Conservation (phyloP, 1,284 basidiomycete species). For the Neonothopanus nambi region DNA sequence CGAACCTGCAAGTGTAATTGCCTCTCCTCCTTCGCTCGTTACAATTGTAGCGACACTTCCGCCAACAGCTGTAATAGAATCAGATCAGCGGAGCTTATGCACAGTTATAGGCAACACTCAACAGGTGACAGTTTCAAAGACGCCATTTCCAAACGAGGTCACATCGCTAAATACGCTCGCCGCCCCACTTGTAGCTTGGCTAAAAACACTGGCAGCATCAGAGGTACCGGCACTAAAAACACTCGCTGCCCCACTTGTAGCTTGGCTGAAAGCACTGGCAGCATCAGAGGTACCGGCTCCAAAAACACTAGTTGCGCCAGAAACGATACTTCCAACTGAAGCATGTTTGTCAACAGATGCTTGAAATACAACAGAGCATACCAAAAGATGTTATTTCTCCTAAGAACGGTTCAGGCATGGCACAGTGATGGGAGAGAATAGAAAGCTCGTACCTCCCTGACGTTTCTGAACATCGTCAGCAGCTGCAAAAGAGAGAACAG, state of each 20-base stretch:
- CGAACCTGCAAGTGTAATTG: slow-evolving; percentile 39
- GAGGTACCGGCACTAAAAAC: neutral
- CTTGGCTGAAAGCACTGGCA: slow-evolving; percentile 1
- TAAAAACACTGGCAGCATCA: neutral
- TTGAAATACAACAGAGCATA: neutral
- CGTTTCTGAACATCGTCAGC: slow-evolving; percentile 25
- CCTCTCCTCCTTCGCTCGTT: slow-evolving; percentile 41
- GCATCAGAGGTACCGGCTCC: neutral
- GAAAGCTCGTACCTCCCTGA: slow-evolving; percentile 29
- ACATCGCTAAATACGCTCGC: neutral
- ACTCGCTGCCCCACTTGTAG: slow-evolving; percentile 1
- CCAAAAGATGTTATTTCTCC: slow-evolving; percentile 17
- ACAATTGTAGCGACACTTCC: slow-evolving; percentile 40
- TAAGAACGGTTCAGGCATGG: neutral
- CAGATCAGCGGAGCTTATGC: neutral
- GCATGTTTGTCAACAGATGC: too few relatives aligned
- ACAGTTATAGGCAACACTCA: neutral
- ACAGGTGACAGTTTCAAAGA: slow-evolving; percentile 21
- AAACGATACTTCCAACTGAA: neutral
- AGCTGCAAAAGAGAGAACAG: slow-evolving; percentile 28
- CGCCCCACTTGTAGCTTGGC: slow-evolving; percentile 1
- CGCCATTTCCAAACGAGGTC: slow-evolving; percentile 16
- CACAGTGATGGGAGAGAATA: too few relatives aligned
- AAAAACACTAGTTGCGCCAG: neutral
- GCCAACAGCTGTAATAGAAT: slow-evolving; percentile 39